These are phyloP conservation scores for Hypoxylon sp. DNA, from an alignment of 2,329 filamentous ascomycete species.

Conservation along the genomic window DNA sequence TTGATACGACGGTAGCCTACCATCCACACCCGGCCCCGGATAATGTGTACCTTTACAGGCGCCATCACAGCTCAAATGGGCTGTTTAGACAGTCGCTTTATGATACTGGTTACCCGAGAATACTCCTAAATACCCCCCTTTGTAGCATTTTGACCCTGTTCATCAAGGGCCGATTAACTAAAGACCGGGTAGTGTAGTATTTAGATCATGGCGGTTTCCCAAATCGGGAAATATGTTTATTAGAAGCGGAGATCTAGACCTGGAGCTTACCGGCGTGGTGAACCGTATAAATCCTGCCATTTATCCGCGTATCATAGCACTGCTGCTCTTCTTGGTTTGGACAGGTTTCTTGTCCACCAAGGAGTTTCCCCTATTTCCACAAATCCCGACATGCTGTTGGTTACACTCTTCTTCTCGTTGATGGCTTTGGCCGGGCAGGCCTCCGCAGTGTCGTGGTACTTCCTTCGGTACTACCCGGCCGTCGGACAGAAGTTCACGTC, in stretches of 20 bases:
- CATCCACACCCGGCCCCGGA: slow-evolving; percentile 29
- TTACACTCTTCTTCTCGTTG: slow-evolving; percentile 38
- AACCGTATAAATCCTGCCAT: slow-evolving; percentile 20
- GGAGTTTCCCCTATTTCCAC: background rate
- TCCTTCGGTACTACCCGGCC: slow-evolving; percentile 51
- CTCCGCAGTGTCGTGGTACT: slow-evolving; percentile 51
- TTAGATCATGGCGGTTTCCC: background rate
- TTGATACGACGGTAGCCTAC: slow-evolving; percentile 14
- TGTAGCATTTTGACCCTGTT: background rate
- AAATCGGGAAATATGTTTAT: background rate
- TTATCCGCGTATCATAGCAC: slow-evolving; percentile 21
- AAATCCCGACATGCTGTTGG: slow-evolving; percentile 33
- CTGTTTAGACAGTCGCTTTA: slow-evolving; percentile 1
- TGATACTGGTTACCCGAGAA: background rate
- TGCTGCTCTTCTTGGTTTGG: background rate
- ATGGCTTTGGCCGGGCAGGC: slow-evolving; percentile 46
- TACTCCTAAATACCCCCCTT: background rate
- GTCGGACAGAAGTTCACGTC: slow-evolving; percentile 52
- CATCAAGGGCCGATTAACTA: background rate
- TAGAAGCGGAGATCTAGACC: slow-evolving; percentile 15
- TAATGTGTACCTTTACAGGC: slow-evolving; percentile 13
- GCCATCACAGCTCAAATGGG: slow-evolving; percentile 2
- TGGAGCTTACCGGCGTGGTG: background rate
- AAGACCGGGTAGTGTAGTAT: background rate
- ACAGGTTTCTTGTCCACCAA: slow-evolving; percentile 2